phyloP scores from a whole-genome alignment of 768 basidiomycete genomes.

The Rhizopogon vesiculosus region DNA sequence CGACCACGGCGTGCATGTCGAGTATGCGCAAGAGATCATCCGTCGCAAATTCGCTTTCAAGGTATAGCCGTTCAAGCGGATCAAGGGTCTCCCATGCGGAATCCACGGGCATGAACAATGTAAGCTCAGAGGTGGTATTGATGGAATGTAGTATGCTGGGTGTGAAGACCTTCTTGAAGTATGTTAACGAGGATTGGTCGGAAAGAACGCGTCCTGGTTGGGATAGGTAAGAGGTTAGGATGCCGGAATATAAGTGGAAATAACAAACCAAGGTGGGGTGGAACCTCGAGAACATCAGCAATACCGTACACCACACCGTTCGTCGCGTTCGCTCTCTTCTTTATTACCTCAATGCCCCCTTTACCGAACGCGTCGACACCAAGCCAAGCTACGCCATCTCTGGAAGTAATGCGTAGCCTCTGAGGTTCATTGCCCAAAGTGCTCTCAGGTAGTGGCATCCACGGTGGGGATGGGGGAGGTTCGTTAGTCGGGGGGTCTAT shows the following conservation, averaged over 20 bases:
- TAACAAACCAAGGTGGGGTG: constrained; percentile 65
- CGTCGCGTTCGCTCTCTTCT: constrained; percentile 47
- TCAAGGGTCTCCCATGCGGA: constrained; percentile 79
- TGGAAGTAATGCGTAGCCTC: constrained; percentile 59
- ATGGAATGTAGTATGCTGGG: constrained; percentile 52
- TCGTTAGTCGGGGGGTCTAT: constrained; percentile 58
- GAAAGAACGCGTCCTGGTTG: constrained; percentile 56
- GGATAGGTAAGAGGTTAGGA: neutral
- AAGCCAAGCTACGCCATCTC: constrained; percentile 47
- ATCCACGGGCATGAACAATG: constrained; percentile 86
- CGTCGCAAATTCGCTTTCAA: constrained; percentile 83
- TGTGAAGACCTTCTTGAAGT: constrained; percentile 70
- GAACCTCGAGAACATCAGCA: constrained; percentile 67
- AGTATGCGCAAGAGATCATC: constrained; percentile 78
- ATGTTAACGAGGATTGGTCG: constrained; percentile 58
- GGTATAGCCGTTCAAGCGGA: constrained; percentile 75
- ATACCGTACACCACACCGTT: constrained; percentile 83
- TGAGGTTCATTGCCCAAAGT: constrained; percentile 80
- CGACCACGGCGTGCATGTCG: constrained; percentile 68
- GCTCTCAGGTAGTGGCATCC: constrained; percentile 82
- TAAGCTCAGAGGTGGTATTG: constrained; percentile 66
- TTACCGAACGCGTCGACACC: constrained; percentile 78
- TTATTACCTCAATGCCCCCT: constrained; percentile 66
- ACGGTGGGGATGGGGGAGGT: constrained; percentile 75
- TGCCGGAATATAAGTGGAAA: neutral